Conservation (phyloP, 805 yeast genomes). For the Ogataea glucozyma region DNA sequence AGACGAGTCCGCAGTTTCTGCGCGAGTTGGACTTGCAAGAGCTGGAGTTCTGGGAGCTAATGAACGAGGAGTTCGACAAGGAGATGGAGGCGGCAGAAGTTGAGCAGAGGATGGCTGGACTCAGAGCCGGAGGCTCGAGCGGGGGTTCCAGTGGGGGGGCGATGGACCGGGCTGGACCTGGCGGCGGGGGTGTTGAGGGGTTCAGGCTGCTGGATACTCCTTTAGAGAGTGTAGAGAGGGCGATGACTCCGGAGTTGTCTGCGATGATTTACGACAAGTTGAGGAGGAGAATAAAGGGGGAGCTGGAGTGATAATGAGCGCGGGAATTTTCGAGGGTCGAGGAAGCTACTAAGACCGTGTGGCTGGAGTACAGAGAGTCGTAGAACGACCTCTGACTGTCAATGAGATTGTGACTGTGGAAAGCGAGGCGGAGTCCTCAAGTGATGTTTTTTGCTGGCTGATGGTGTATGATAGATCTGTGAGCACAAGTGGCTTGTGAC, state of each 20-base stretch:
- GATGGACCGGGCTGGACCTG: slow-evolving; percentile 8
- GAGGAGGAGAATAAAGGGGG: slow-evolving; percentile 18
- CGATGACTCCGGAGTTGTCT: slow-evolving; percentile 21
- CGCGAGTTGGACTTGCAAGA: slow-evolving; percentile 32
- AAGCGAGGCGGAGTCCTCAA: too few relatives aligned
- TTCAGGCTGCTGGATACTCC: slow-evolving; percentile 25
- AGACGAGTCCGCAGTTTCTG: slow-evolving; percentile 30
- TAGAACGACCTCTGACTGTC: too few relatives aligned
- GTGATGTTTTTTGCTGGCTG: too few relatives aligned
- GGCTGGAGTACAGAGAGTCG: too few relatives aligned
- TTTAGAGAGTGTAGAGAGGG: slow-evolving; percentile 21
- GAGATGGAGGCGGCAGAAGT: slow-evolving; percentile 25
- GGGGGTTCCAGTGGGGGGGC: slow-evolving; percentile 10
- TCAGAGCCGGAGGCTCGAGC: too few relatives aligned
- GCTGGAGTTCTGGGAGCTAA: slow-evolving; percentile 33
- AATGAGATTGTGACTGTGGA: too few relatives aligned
- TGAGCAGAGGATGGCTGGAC: slow-evolving; percentile 9
- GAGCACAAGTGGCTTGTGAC: too few relatives aligned
- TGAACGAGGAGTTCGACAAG: slow-evolving; percentile 36
- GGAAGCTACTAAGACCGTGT: too few relatives aligned
- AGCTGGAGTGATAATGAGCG: slow-evolving; percentile 6
- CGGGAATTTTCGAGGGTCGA: too few relatives aligned
- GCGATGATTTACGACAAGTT: slow-evolving; percentile 20
- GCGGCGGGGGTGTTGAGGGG: background rate
- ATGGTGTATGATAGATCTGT: too few relatives aligned